phyloP scores from a whole-genome alignment of 306 rosid species.

The Abrus pulchellus region DNA sequence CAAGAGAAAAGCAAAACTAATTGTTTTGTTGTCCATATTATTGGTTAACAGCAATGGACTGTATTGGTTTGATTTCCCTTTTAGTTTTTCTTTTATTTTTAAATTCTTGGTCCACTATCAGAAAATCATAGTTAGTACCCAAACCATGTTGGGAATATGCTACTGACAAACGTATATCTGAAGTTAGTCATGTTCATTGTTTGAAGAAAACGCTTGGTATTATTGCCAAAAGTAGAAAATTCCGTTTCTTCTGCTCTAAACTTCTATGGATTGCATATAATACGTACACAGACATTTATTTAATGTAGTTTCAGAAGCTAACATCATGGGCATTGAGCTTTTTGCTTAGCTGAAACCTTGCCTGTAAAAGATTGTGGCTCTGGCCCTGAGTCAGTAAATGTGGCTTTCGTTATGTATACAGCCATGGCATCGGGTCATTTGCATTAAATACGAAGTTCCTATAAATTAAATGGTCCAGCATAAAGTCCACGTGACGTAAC shows the following conservation, averaged over 20 bases:
- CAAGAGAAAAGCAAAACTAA: not conserved
- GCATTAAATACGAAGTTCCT: conserved; percentile 30
- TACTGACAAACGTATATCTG: conserved; percentile 30
- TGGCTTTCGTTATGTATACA: not conserved
- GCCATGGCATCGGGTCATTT: not conserved
- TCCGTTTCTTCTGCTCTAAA: not conserved
- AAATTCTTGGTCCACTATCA: conserved; percentile 2
- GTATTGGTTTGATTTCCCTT: not conserved
- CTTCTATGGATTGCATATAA: not conserved
- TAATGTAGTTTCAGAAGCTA: not conserved
- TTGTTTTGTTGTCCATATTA: not conserved
- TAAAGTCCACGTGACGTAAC: conserved; percentile 41
- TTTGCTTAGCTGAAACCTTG: conserved; percentile 36
- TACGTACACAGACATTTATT: not conserved
- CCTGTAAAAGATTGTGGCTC: not conserved
- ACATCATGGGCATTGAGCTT: not conserved
- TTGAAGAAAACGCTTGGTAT: conserved; percentile 30
- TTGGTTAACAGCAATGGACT: conserved; percentile 20
- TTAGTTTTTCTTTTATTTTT: not conserved
- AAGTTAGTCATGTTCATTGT: conserved; percentile 39
- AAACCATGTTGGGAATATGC: conserved; percentile 42
- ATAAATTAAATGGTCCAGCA: conserved; percentile 18
- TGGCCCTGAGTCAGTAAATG: not conserved
- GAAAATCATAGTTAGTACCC: conserved; percentile 29
- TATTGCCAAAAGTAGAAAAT: conserved; percentile 28